These are phyloP conservation scores for Rhizophora apiculata DNA, from an alignment of 345 rosid species.

Conservation along the genomic window DNA sequence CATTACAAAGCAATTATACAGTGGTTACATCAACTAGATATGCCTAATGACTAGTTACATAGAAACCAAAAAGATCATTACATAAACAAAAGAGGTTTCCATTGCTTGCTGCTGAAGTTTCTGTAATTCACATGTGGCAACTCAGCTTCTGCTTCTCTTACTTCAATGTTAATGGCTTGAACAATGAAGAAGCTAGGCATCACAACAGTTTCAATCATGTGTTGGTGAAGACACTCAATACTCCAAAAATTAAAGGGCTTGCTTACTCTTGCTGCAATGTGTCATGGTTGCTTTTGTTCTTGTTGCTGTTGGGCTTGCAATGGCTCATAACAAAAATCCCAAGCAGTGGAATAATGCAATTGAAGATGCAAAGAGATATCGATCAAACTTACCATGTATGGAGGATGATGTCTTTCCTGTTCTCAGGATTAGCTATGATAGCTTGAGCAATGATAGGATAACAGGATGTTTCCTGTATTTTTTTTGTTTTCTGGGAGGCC, in stretches of 20 bases:
- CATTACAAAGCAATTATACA: too few species aligned
- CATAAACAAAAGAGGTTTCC: too few species aligned
- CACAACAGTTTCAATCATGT: background rate
- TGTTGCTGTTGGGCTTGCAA: background rate
- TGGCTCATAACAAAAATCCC: slow-evolving; percentile 2
- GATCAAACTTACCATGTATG: background rate
- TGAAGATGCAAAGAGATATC: background rate
- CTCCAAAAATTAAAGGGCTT: background rate
- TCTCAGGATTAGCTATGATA: slow-evolving; percentile 7
- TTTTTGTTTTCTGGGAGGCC: slow-evolving; percentile 22
- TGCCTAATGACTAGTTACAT: too few species aligned
- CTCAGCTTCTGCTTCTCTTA: too few species aligned
- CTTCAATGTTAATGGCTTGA: too few species aligned
- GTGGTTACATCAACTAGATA: too few species aligned
- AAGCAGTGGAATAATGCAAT: slow-evolving; percentile 4
- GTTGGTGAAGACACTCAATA: background rate
- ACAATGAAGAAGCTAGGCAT: too few species aligned
- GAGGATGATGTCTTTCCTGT: slow-evolving; percentile 5
- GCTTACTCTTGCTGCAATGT: background rate
- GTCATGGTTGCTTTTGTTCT: slow-evolving; percentile 12
- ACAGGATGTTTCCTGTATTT: slow-evolving; percentile 20
- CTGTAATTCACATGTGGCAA: too few species aligned
- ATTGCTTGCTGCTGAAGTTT: too few species aligned
- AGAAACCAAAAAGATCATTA: too few species aligned
- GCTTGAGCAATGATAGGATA: background rate